Evolutionary conservation across 2,329 filamentous ascomycete genomes (phyloP), one percentile per base, ranked within the genome.

Genomic region (Verticillium isaacii): DNA sequence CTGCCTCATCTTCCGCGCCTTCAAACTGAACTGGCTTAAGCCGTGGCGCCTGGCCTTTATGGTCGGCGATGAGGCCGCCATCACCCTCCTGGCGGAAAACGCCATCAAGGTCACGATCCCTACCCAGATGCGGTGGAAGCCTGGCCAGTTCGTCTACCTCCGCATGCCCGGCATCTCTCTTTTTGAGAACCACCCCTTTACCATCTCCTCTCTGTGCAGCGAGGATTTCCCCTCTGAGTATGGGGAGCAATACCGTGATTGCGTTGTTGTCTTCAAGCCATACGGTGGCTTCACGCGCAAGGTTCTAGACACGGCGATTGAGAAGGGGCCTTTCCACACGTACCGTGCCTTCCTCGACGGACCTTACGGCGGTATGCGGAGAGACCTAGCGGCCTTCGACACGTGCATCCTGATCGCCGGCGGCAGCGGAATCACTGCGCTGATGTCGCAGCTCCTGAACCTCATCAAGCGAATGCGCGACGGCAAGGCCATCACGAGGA

Each of bases 391-490:
- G 57, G 91, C 93, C 1, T 98, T 98, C 69, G 94, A 98, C 67
- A 94, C 94, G 19, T 93, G 95, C 60, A 89, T 98, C 45, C 84
- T 98, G 60, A 93, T 98, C 69, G 94, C 94, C 0, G 95, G 95
- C 57, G 95, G 95, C 54, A 97, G 92, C 67, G 94, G 94, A 32
- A 95, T 98, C 71, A 98, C 95, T 0, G 93, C 94, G 9, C 85
- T 97, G 63, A 91, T 97, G 72, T 96, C 92, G 9, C 93, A 98
- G 72, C 81, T 98, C 2, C 82, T 97, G 25, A 92, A 96, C 67
- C 80, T 98, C n/a, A 96, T 97, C 77, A 97, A 97, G 77, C 88
- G 93, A 63, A 97, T 98, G 89, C 88, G 93, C 63, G 93, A 97
- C 71, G 91, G 92, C 58, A 97, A 97, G 75, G 93, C 94, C 37